Conservation (phyloP, 208 protist species). For the Trypanosoma rangeli region DNA sequence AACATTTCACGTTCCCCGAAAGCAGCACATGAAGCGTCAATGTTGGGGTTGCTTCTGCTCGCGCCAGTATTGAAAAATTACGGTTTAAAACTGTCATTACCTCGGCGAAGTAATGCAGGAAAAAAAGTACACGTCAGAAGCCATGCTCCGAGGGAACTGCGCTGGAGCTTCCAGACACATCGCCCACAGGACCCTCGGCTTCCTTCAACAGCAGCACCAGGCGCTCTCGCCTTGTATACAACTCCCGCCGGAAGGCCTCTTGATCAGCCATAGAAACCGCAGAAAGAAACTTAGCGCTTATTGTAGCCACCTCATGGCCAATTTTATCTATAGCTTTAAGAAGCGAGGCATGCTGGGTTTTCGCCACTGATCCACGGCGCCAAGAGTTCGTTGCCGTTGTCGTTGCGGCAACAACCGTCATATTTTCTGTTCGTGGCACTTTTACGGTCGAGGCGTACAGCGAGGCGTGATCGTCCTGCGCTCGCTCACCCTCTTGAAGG, state of each 20-base stretch:
- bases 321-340: conserved; percentile 40
- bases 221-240: conserved; percentile 33
- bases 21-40: neutral
- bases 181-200: conserved; percentile 9
- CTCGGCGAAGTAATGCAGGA: neutral
- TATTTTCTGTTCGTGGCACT: conserved; percentile 30
- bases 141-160: conserved; percentile 22
- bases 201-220: conserved; percentile 31
- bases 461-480: conserved; percentile 44
- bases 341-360: conserved; percentile 18
- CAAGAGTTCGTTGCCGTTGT: neutral
- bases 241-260: conserved; percentile 18
- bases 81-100: neutral
- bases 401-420: neutral
- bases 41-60: neutral
- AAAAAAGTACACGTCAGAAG: conserved; percentile 11
- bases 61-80: neutral
- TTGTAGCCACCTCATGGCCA: conserved; percentile 31
- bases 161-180: conserved; percentile 19
- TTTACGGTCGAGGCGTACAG: conserved; percentile 34
- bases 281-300: conserved; percentile 36
- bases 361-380: conserved; percentile 10
- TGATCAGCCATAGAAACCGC: conserved; percentile 26
- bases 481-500: conserved; percentile 14
- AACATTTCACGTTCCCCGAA: neutral